These are phyloP conservation scores for Elsinoe batatas DNA, from an alignment of 2,329 filamentous ascomycete species.

Conservation along the genomic window DNA sequence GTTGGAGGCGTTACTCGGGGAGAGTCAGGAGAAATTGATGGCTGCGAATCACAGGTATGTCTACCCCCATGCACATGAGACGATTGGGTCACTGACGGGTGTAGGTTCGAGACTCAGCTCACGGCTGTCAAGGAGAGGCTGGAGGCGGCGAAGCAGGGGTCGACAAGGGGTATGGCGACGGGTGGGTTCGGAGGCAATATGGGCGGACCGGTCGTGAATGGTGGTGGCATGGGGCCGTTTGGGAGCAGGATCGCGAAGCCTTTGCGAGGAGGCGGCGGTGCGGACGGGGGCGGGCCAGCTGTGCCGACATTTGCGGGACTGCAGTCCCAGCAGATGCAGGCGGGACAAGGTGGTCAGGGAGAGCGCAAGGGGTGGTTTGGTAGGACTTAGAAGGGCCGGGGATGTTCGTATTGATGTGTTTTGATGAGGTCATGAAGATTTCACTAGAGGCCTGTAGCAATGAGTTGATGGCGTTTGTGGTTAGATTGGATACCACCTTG, in stretches of 20 bases:
- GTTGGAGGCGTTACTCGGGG: constrained; percentile 81
- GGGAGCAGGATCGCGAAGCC: constrained; percentile 55
- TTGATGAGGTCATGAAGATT: constrained; percentile 1
- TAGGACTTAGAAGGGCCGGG: constrained; percentile 12
- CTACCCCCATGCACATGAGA: neutral
- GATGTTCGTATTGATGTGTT: neutral
- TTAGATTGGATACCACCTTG: neutral
- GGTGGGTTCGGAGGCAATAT: constrained; percentile 17
- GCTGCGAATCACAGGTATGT: constrained; percentile 93
- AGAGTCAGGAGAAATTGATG: constrained; percentile 96
- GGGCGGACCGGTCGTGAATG: constrained; percentile 24
- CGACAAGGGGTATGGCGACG: constrained; percentile 64
- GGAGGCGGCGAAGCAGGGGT: constrained; percentile 86
- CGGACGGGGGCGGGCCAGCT: constrained; percentile 28
- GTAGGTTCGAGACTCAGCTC: constrained; percentile 92
- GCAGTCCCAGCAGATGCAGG: constrained; percentile 43
- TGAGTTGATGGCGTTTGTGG: neutral
- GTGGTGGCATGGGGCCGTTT: constrained; percentile 60
- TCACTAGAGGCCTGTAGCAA: neutral
- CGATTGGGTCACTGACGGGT: constrained; percentile 15
- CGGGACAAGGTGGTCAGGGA: constrained; percentile 14
- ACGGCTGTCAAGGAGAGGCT: constrained; percentile 95
- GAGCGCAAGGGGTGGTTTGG: constrained; percentile 11
- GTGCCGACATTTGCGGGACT: constrained; percentile 36
- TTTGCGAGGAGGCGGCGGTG: constrained; percentile 45